Percentiles rank a stretch among this genome's conserved stretches.
These are phyloP conservation scores for Neospora caninum DNA, from an alignment of 169 alveolate genomes.

Conservation along the genomic window DNA sequence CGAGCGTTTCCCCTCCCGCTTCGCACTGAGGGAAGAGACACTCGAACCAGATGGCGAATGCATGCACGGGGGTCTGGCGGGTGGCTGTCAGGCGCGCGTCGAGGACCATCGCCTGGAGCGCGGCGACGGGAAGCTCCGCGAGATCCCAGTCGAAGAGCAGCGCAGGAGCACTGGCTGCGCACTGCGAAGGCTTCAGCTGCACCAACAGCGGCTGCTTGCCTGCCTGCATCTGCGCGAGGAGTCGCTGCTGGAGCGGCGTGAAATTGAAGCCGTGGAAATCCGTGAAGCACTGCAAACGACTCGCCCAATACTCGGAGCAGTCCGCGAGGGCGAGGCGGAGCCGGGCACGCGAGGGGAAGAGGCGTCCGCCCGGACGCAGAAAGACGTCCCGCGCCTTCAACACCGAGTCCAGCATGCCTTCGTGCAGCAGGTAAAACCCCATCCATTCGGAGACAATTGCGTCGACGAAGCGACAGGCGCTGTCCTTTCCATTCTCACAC, in stretches of 20 bases:
- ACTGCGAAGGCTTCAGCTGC: conserved; percentile 1
- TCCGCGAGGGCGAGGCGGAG: background rate
- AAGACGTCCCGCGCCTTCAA: conserved; percentile 87
- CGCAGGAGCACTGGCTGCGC: background rate
- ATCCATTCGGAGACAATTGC: conserved; percentile 82
- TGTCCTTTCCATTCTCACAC: background rate
- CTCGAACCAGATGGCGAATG: conserved; percentile 54
- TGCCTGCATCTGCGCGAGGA: background rate
- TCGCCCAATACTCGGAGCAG: conserved; percentile 4
- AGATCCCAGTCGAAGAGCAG: conserved; percentile 20
- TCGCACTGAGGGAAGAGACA: background rate
- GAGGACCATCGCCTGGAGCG: background rate
- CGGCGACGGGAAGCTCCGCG: background rate
- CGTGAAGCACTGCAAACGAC: background rate
- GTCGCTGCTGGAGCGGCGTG: conserved; percentile 43
- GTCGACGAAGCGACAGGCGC: background rate
- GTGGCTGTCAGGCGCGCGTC: background rate
- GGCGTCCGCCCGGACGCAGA: conserved; percentile 69
- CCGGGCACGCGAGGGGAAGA: conserved; percentile 37
- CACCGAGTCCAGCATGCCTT: conserved; percentile 87
- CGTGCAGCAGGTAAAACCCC: conserved; percentile 89
- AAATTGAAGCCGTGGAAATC: conserved; percentile 39
- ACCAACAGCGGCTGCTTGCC: conserved; percentile 29
- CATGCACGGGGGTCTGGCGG: conserved; percentile 34
- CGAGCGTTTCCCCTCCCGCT: background rate